Evolutionary conservation across 2,329 filamentous ascomycete species (phyloP), one percentile per base, ranked within the genome.

Genomic region (Neonectria coccinea): DNA sequence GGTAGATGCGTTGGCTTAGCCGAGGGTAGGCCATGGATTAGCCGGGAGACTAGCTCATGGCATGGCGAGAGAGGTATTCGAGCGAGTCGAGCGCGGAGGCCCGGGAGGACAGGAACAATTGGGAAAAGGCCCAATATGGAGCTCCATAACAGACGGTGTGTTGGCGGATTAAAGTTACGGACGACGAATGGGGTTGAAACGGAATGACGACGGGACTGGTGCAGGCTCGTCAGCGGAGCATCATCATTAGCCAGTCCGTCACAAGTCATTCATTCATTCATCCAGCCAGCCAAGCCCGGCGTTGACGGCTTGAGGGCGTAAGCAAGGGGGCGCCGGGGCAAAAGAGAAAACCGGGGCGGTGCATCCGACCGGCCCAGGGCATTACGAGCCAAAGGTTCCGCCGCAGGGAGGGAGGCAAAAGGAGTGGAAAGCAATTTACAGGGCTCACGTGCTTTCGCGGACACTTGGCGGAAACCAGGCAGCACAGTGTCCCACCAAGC

Each of bases 371-470:
- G 14, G 39, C 51, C 27, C 53, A 33, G 33, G 16, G 11, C 22
- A 10, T 9, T 47, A 12, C 20, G 39, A 36, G 33, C 22, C 39
- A 42, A 20, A 42, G n/a, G n/a, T 20, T 18, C 36, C 25, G 25
- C 25, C 25, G 25, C 25, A 25, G 25, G 25, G 41, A 53, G 60
- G 59, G 47, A 52, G 53, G 44, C 59, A 45, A 31, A 31, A 27
- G 25, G 42, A 29, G 39, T 25, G 42, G 20, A 7, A 55, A 20
- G 39, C 33, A 56, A 50, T 55, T 61, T 72, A 71, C 66, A 52
- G 69, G 64, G 54, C 73, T 82, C 80, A 82, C 80, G 80, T 82
- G 80, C 75, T 78, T 79, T 79, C 80, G 80, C 77, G 81, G 73
- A 72, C 74, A 77, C 74, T 74, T 81, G 78, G 80, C 76, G 79